A percentile compares a stretch with the other conserved stretches of the same genome.
These are phyloP conservation scores for Coffea humblotiana DNA, from an alignment of 305 asterid species.

Conservation along the genomic window DNA sequence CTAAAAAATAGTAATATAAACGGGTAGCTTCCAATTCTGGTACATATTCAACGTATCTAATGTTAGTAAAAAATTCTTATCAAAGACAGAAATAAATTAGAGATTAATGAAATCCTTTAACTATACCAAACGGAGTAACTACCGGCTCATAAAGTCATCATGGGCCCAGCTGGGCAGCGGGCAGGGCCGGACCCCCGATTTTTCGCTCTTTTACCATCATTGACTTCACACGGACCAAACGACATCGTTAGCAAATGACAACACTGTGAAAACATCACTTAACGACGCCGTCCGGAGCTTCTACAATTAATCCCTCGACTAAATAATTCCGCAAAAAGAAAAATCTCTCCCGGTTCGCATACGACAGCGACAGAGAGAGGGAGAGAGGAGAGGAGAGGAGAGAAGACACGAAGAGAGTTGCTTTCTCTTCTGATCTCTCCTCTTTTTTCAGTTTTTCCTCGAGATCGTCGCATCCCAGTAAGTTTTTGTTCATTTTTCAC, in stretches of 20 bases:
- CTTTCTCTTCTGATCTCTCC: conserved; percentile 24
- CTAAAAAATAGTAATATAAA: too few species aligned
- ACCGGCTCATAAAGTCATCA: background rate
- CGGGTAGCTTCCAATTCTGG: too few species aligned
- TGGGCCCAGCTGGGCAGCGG: background rate
- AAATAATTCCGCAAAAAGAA: background rate
- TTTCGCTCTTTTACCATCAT: background rate
- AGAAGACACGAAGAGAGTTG: background rate
- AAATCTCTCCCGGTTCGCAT: background rate
- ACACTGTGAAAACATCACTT: too few species aligned
- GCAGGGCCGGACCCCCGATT: background rate
- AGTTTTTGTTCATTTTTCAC: background rate
- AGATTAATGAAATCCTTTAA: too few species aligned
- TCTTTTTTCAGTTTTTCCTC: background rate
- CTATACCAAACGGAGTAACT: background rate
- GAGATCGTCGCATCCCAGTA: background rate
- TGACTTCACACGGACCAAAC: background rate
- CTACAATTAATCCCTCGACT: background rate
- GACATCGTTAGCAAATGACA: background rate
- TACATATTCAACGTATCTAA: too few species aligned
- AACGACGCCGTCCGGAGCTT: conserved; percentile 2
- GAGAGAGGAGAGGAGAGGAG: background rate
- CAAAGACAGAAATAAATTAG: too few species aligned
- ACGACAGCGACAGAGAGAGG: background rate
- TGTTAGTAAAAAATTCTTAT: too few species aligned